phyloP scores from a whole-genome alignment of 108 stramenopile genomes.

The Cyclotella cryptica region DNA sequence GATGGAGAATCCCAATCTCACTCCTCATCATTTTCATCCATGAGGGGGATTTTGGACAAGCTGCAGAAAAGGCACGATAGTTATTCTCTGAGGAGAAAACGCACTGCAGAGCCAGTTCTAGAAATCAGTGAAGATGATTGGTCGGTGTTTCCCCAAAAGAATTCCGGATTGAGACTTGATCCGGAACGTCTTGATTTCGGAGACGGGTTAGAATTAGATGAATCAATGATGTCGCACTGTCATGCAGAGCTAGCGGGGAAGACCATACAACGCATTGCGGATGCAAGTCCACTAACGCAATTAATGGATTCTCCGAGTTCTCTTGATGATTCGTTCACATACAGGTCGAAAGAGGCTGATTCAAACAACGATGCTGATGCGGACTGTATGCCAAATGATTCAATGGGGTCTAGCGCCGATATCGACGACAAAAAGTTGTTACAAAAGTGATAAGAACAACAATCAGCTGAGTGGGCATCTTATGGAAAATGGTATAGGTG shows the following conservation, averaged over 20 bases:
- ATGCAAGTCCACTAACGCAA: background rate
- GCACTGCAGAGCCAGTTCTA: slow-evolving; percentile 15
- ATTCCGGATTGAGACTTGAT: background rate
- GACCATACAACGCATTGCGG: background rate
- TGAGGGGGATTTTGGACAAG: slow-evolving; percentile 41
- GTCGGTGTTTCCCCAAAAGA: background rate
- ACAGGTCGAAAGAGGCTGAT: background rate
- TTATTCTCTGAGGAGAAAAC: slow-evolving; percentile 25
- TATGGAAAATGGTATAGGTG: too few species aligned
- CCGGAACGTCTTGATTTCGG: background rate
- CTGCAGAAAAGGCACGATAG: slow-evolving; percentile 41
- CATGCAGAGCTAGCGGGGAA: background rate
- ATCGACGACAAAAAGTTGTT: too few species aligned
- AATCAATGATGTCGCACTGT: background rate
- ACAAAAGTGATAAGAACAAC: too few species aligned
- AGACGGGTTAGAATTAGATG: background rate
- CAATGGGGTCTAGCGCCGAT: too few species aligned
- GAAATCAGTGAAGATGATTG: background rate
- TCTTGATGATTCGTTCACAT: background rate
- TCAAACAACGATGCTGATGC: background rate
- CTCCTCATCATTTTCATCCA: slow-evolving; percentile 8
- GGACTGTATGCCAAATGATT: too few species aligned
- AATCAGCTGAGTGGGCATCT: too few species aligned
- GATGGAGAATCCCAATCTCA: background rate
- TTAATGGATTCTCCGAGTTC: background rate